Percentiles rank a stretch among this genome's conserved stretches.
These are phyloP conservation scores for Erodium moschatum DNA, from an alignment of 441 rosid species.

Conservation along the genomic window DNA sequence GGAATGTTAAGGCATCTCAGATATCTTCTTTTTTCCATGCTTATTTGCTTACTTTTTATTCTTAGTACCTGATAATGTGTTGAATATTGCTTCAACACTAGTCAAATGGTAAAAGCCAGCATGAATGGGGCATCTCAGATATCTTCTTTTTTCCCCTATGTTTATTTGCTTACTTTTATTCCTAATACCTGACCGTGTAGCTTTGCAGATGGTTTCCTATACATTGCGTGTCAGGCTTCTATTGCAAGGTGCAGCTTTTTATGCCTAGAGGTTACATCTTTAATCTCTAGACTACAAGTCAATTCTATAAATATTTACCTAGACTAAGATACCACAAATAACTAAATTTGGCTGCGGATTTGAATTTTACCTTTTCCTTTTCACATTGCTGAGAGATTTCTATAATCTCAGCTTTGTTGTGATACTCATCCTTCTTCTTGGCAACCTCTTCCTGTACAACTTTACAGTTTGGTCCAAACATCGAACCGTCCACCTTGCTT, in stretches of 20 bases:
- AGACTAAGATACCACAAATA: too few species aligned
- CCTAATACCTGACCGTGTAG: background rate
- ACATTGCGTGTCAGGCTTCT: background rate
- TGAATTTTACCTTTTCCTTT: constrained; percentile 27
- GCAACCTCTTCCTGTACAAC: constrained; percentile 31
- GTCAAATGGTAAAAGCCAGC: too few species aligned
- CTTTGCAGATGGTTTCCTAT: background rate
- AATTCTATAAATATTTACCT: background rate
- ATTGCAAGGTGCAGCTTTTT: background rate
- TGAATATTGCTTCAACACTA: too few species aligned
- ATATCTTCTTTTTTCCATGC: too few species aligned
- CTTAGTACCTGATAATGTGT: background rate
- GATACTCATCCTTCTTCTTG: constrained; percentile 35
- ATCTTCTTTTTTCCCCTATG: too few species aligned
- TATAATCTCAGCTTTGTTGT: constrained; percentile 26
- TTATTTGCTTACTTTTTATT: too few species aligned
- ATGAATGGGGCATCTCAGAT: too few species aligned
- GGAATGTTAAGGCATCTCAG: too few species aligned
- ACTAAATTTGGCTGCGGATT: background rate
- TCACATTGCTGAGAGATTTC: constrained; percentile 29
- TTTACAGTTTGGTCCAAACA: constrained; percentile 36
- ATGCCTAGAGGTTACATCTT: background rate
- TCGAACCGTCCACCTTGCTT: constrained; percentile 35
- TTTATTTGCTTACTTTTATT: too few species aligned
- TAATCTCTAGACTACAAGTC: constrained; percentile 2